Conservation (phyloP, 1,284 basidiomycete species). For the Marasmius oreades region DNA sequence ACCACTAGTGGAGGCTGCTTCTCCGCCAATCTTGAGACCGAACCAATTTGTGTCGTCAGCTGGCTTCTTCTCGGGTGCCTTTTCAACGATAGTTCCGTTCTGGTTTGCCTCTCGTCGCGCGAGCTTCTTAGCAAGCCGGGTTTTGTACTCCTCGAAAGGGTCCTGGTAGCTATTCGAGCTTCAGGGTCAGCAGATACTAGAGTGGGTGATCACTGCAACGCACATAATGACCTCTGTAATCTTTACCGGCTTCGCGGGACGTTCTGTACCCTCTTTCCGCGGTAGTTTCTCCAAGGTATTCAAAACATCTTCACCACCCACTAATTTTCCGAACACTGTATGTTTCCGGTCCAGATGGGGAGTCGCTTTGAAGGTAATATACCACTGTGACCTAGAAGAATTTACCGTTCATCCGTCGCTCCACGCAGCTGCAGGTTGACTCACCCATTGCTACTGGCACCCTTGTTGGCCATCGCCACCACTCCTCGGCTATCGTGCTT, state of each 20-base stretch:
- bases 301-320: constrained; percentile 91
- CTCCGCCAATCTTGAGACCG: constrained; percentile 71
- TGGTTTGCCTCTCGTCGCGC: constrained; percentile 57
- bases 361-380: constrained; percentile 80
- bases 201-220: constrained; percentile 24
- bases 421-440: constrained; percentile 17
- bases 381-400: constrained; percentile 76
- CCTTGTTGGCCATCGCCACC: constrained; percentile 92
- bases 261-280: constrained; percentile 80
- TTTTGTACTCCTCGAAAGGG: constrained; percentile 83
- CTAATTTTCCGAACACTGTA: constrained; percentile 95
- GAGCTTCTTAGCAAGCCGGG: constrained; percentile 69
- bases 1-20: constrained; percentile 23
- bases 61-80: constrained; percentile 29
- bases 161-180: constrained; percentile 63
- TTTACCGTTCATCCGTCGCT: background rate
- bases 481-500: constrained; percentile 81
- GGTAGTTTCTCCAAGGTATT: constrained; percentile 81
- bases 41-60: constrained; percentile 80
- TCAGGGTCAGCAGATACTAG: constrained; percentile 1
- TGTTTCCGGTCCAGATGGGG: constrained; percentile 84
- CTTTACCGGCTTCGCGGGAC: constrained; percentile 78
- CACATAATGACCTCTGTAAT: constrained; percentile 79
- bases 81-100: constrained; percentile 20
- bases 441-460: constrained; percentile 78